phyloP scores from a whole-genome alignment of 129 eudicot genomes.

The Erigeron canadensis region DNA sequence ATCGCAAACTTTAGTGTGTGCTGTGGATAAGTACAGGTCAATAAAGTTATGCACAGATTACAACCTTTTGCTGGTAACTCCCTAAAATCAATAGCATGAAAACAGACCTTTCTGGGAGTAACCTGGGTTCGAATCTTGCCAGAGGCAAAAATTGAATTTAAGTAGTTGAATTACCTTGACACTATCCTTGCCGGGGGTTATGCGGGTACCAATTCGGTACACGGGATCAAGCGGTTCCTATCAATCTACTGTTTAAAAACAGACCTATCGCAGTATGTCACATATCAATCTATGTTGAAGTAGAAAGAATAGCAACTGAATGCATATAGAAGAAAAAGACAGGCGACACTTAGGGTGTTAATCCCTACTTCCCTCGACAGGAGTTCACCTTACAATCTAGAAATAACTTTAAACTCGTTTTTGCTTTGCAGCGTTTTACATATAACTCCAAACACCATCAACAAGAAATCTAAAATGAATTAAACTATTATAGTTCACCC shows the following conservation, averaged over 20 bases:
- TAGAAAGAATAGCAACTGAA: background rate
- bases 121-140: too few relatives aligned
- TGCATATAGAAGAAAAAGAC: background rate
- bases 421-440: background rate
- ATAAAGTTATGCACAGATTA: background rate
- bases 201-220: too few relatives aligned
- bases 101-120: too few relatives aligned
- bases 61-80: background rate
- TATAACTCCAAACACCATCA: background rate
- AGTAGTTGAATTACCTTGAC: too few relatives aligned
- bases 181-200: too few relatives aligned
- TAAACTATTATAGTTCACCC: conserved; percentile 20
- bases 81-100: too few relatives aligned
- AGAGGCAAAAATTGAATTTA: too few relatives aligned
- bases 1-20: too few relatives aligned
- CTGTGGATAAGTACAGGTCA: too few relatives aligned
- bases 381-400: conserved; percentile 5
- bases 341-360: background rate
- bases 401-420: background rate
- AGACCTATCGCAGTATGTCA: background rate
- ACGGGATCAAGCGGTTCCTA: too few relatives aligned
- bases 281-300: conserved; percentile 7
- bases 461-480: background rate
- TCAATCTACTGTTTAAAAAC: too few relatives aligned
- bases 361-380: background rate